phyloP scores from a whole-genome alignment of 2,329 filamentous ascomycete genomes.

The Lojkania enalia region DNA sequence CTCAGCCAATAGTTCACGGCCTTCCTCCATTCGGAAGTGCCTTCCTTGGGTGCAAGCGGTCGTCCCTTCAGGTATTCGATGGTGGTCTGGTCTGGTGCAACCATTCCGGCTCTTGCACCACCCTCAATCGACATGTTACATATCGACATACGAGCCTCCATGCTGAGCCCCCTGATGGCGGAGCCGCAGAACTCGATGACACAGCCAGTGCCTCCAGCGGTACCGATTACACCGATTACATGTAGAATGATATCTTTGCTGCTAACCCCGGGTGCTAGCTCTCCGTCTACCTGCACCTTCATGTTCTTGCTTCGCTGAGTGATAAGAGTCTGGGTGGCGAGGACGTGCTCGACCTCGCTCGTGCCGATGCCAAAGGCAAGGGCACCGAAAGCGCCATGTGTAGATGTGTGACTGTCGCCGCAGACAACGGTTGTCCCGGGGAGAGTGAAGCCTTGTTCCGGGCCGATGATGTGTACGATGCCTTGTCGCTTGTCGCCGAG shows the following conservation, averaged over 20 bases:
- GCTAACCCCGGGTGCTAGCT: constrained; percentile 86
- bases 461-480: constrained; percentile 97
- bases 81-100: constrained; percentile 90
- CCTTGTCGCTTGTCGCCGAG: constrained; percentile 95
- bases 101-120: constrained; percentile 93
- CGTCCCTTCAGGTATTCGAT: constrained; percentile 94
- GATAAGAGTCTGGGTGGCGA: constrained; percentile 93
- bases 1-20: constrained; percentile 86
- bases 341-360: constrained; percentile 96
- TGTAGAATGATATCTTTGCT: constrained; percentile 95
- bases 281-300: constrained; percentile 92
- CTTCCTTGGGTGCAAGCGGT: constrained; percentile 82
- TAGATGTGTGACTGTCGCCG: constrained; percentile 97
- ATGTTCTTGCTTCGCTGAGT: constrained; percentile 98
- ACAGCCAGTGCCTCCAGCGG: constrained; percentile 88
- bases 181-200: constrained; percentile 98
- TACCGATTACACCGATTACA: constrained; percentile 91
- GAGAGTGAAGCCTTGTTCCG: constrained; percentile 97
- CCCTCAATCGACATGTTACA: constrained; percentile 99
- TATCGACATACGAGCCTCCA: constrained; percentile 98
- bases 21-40: constrained; percentile 86
- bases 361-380: constrained; percentile 97
- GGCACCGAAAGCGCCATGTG: constrained; percentile 93
- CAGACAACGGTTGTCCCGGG: constrained; percentile 96
- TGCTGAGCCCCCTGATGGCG: constrained; percentile 83